Conservation (phyloP, 2,329 filamentous ascomycete species). For the Xylaria sp. region DNA sequence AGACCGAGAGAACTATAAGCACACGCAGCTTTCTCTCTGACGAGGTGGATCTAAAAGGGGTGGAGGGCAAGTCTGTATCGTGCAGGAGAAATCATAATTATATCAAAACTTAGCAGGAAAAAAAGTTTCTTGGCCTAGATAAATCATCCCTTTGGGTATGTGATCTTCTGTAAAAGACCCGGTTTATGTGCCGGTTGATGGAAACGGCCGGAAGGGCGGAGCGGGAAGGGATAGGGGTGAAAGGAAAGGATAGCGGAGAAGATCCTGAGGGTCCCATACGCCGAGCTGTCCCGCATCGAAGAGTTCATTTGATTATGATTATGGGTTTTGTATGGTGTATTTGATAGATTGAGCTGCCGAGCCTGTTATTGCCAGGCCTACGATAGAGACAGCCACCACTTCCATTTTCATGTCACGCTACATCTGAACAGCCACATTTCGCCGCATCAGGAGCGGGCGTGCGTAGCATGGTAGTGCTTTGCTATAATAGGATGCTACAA, state of each 20-base stretch:
- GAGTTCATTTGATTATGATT: slow-evolving; percentile 39
- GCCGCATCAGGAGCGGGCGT: slow-evolving; percentile 59
- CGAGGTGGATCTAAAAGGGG: too few species aligned
- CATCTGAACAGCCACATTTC: slow-evolving; percentile 61
- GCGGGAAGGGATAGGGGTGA: too few species aligned
- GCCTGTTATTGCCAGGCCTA: slow-evolving; percentile 34
- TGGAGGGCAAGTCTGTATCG: too few species aligned
- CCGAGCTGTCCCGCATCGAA: slow-evolving; percentile 41
- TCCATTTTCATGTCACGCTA: slow-evolving; percentile 53
- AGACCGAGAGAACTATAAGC: too few species aligned
- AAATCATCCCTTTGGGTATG: too few species aligned
- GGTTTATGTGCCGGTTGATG: too few species aligned
- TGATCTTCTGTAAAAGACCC: too few species aligned
- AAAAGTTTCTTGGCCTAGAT: too few species aligned
- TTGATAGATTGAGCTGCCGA: slow-evolving; percentile 36
- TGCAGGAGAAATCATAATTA: too few species aligned
- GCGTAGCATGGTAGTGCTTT: slow-evolving; percentile 59
- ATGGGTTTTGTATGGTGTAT: slow-evolving; percentile 42
- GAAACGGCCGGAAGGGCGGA: slow-evolving; percentile 26
- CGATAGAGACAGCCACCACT: slow-evolving; percentile 53
- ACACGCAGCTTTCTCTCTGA: too few species aligned
- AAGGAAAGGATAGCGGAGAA: too few species aligned
- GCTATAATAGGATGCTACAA: slow-evolving; percentile 35
- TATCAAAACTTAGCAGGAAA: too few species aligned
- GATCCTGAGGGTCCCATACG: slow-evolving; percentile 40